Base-by-base conservation (phyloP, 2,329 filamentous ascomycete genomes). In the Pleurostoma richardsiae region DNA sequence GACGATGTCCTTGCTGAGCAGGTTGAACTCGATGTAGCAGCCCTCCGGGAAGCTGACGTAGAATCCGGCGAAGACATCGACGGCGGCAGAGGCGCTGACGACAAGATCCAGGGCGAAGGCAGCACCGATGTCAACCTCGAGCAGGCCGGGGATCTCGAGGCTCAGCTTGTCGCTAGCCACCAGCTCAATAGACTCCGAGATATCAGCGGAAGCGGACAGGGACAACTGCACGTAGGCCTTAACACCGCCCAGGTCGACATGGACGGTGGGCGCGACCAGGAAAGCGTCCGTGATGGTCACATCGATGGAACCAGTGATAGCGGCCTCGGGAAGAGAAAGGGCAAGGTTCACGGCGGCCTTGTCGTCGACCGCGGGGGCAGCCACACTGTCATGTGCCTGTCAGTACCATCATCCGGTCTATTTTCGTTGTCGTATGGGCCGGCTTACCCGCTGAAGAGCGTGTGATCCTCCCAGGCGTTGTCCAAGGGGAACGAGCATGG, bases 211-310 rank as follows among this genome's bases (percentile, higher is more conserved):
- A 31, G 58, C 57, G 10, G 45, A 44, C 26, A 62, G 40, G 42
- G 58, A 56, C 11, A 61, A 38, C 50, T 60, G 52, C 19, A 62
- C 39, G 54, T 58, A 54, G 29, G 55, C 55, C 52, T 56, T 39
- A 39, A 62, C 40, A n/a, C 58, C 59, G n/a, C 54, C 51, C 2
- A 62, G 55, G 48, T 91, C 90, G 52, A 92, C 88, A 47, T 90
- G 86, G 49, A 52, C 38, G 11, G 30, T 42, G 19, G 47, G 49
- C 28, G 41, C 19, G 40, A 49, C 30, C 5, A 52, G 48, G 47
- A 49, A 52, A 31, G 38, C 29, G 26, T 39, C 44, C 31, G 29
- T 44, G 38, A 46, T 40, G 39, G 4, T 27, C 26, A 52, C 41
- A 39, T 49, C 43, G 45, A 52, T 47, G 45, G 49, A 49, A 36